Evolutionary conservation across 176 grass and related monocot genomes (phyloP).

Genomic region (Hordeum marinum): DNA sequence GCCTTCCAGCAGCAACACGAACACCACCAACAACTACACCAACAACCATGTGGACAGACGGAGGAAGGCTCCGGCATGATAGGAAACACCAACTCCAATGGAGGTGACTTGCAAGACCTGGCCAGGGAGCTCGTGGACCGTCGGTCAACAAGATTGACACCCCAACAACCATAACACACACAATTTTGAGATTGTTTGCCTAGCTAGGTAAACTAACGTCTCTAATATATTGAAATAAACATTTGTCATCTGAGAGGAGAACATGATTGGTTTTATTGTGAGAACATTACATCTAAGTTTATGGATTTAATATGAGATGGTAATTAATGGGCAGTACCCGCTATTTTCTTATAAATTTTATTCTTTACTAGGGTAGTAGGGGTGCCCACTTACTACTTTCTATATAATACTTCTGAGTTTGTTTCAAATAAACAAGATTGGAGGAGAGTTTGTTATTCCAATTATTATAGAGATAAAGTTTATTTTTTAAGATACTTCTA

Average conservation of each 20-base stretch:
- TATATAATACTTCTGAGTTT: not conserved
- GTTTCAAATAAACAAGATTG: not conserved
- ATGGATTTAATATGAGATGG: not conserved
- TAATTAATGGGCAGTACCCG: no score
- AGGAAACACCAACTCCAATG: not conserved
- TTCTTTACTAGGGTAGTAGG: not conserved
- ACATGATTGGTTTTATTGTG: not conserved
- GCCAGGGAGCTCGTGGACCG: not conserved
- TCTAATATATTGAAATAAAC: not conserved
- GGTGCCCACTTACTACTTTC: not conserved
- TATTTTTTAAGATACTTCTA: not conserved
- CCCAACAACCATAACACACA: not conserved
- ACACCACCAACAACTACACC: not conserved
- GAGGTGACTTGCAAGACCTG: not conserved
- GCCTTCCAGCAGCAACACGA: not conserved
- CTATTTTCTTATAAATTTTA: no score
- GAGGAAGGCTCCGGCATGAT: not conserved
- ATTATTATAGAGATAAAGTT: not conserved
- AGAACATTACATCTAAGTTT: not conserved
- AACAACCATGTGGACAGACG: not conserved
- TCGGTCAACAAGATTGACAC: not conserved
- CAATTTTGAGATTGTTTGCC: not conserved
- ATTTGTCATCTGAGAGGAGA: not conserved
- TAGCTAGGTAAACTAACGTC: not conserved
- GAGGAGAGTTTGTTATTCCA: not conserved